Conservation (phyloP, 2,329 filamentous ascomycete genomes). For the Stagonosporopsis chrysanthemi region DNA sequence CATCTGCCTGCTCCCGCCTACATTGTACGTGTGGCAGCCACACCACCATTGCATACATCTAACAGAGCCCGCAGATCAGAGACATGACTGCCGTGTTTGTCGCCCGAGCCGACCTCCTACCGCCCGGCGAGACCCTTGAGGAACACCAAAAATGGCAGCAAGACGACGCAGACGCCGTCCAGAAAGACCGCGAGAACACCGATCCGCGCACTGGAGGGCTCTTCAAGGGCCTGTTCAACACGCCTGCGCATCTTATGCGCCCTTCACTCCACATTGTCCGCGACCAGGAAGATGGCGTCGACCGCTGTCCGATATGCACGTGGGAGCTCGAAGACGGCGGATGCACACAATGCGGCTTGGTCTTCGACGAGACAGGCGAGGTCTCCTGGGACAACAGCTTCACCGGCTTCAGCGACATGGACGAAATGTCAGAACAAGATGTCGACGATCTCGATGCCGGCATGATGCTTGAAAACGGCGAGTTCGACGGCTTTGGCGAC, state of each 20-base stretch:
- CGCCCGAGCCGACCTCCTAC: slow-evolving; percentile 66
- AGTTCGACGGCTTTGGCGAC: slow-evolving; percentile 45
- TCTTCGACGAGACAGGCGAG: slow-evolving; percentile 58
- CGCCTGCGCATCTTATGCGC: slow-evolving; percentile 27
- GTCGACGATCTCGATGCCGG: slow-evolving; percentile 49
- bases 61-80: slow-evolving; percentile 59
- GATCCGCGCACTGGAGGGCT: slow-evolving; percentile 62
- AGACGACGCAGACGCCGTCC: slow-evolving; percentile 67
- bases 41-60: not conserved
- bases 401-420: slow-evolving; percentile 56
- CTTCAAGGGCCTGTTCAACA: slow-evolving; percentile 68
- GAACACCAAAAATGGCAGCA: slow-evolving; percentile 65
- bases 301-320: slow-evolving; percentile 68
- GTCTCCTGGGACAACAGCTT: slow-evolving; percentile 50
- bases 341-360: slow-evolving; percentile 62
- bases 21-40: slow-evolving; percentile 55
- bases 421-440: slow-evolving; percentile 52
- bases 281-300: slow-evolving; percentile 67
- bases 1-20: slow-evolving; percentile 70
- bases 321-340: slow-evolving; percentile 69
- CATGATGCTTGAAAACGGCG: slow-evolving; percentile 52
- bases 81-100: slow-evolving; percentile 71
- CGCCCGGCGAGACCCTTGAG: slow-evolving; percentile 68
- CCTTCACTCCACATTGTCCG: slow-evolving; percentile 54
- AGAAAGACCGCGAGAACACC: slow-evolving; percentile 64